These are phyloP conservation scores for Coffea eugenioides DNA, from an alignment of 257 asterid genomes.

Conservation along the genomic window DNA sequence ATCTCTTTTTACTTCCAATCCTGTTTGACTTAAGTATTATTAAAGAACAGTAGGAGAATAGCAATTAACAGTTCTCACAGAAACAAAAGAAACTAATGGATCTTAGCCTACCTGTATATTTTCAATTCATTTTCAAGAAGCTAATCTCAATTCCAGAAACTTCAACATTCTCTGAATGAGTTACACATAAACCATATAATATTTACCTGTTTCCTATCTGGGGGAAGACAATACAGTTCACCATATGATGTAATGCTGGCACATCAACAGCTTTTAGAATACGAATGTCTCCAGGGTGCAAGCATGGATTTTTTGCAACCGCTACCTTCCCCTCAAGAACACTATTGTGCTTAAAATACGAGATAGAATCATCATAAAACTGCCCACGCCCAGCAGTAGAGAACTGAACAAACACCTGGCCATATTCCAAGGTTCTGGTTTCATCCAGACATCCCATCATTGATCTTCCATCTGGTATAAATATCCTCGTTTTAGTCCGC, in stretches of 20 bases:
- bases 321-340: slow-evolving; percentile 46
- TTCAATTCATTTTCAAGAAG: not conserved
- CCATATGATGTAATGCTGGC: slow-evolving; percentile 67
- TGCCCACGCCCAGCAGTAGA: slow-evolving; percentile 42
- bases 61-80: not conserved
- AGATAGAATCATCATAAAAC: slow-evolving; percentile 30
- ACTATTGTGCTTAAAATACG: slow-evolving; percentile 20
- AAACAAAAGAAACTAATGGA: not conserved
- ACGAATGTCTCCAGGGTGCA: slow-evolving; percentile 97
- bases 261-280: slow-evolving; percentile 60
- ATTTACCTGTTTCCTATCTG: slow-evolving; percentile 65
- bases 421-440: slow-evolving; percentile 68
- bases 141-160: not conserved
- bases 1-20: too few species aligned
- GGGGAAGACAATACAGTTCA: slow-evolving; percentile 91
- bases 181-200: too few species aligned
- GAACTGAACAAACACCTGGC: slow-evolving; percentile 75
- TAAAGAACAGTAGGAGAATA: not conserved
- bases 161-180: not conserved
- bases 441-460: slow-evolving; percentile 98
- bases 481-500: slow-evolving; percentile 59
- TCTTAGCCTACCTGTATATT: not conserved
- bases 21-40: not conserved
- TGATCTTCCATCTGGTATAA: slow-evolving; percentile 61
- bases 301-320: slow-evolving; percentile 94